These are phyloP conservation scores for Smithsoniella earleae DNA, from an alignment of 163 green algal genomes.

Conservation along the genomic window DNA sequence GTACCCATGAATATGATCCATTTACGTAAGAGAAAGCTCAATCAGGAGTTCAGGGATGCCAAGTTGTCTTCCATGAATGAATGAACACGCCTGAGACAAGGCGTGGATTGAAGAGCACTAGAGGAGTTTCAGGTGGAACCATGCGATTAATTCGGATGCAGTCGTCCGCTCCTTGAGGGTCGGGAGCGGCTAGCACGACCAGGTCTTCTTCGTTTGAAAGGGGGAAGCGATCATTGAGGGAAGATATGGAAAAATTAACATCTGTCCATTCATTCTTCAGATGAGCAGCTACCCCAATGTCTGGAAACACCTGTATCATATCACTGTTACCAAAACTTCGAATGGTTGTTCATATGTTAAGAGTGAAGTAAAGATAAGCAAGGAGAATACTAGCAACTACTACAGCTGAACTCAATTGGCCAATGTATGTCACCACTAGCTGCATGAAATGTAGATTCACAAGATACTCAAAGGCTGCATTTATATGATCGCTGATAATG, in stretches of 20 bases:
- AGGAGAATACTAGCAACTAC: no score
- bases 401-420: no score
- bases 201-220: slow-evolving; percentile 63
- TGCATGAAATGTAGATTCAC: no score
- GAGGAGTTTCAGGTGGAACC: slow-evolving; percentile 32
- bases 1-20: no score
- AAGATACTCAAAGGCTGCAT: not conserved
- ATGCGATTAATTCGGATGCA: slow-evolving; percentile 39
- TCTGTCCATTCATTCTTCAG: slow-evolving; percentile 44
- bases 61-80: not conserved
- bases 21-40: no score
- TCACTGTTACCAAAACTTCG: not conserved
- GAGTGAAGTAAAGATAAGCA: no score
- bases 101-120: slow-evolving; percentile 59
- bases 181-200: slow-evolving; percentile 70
- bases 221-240: slow-evolving; percentile 51
- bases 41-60: not conserved
- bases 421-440: no score
- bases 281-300: slow-evolving; percentile 83
- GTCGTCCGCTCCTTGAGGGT: slow-evolving; percentile 61
- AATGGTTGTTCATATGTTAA: not conserved
- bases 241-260: slow-evolving; percentile 49
- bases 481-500: not conserved
- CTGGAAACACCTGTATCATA: slow-evolving; percentile 61
- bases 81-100: slow-evolving; percentile 32